Percentiles rank a stretch among this genome's conserved stretches.
phyloP scores from a whole-genome alignment of 2,329 filamentous ascomycete species.

The Fusarium papillatum region DNA sequence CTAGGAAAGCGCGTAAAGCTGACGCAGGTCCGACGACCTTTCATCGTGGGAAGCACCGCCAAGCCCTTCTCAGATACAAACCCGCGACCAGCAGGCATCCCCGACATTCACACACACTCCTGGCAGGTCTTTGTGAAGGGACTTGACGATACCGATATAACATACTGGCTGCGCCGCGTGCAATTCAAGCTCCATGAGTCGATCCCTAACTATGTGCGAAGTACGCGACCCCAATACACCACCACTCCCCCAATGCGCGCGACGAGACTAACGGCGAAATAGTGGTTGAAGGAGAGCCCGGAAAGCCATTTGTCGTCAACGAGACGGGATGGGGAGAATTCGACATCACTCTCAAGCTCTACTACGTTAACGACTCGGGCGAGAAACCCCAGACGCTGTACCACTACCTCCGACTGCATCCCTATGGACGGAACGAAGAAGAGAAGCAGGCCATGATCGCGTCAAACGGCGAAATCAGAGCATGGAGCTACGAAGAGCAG shows the following conservation, averaged over 20 bases:
- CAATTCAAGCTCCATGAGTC: conserved; percentile 99
- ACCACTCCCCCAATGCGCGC: not conserved
- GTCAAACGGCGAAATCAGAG: conserved; percentile 75
- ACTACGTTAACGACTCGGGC: conserved; percentile 87
- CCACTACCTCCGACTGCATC: conserved; percentile 91
- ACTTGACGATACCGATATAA: conserved; percentile 90
- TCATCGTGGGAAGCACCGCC: conserved; percentile 85
- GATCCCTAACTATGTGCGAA: conserved; percentile 91
- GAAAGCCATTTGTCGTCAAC: conserved; percentile 83
- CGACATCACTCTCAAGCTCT: conserved; percentile 94
- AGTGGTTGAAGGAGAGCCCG: conserved; percentile 79
- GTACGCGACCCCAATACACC: conserved; percentile 55
- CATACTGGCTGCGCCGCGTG: conserved; percentile 96
- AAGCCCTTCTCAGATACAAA: conserved; percentile 84
- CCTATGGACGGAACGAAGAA: conserved; percentile 87
- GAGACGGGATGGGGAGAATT: conserved; percentile 99
- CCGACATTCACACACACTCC: conserved; percentile 94
- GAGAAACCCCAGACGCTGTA: conserved; percentile 98
- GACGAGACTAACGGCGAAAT: conserved; percentile 31
- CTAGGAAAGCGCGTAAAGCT: conserved; percentile 75
- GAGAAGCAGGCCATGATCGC: conserved; percentile 72
- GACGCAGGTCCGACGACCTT: conserved; percentile 74
- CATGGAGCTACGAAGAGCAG: conserved; percentile 92
- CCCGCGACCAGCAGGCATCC: conserved; percentile 81
- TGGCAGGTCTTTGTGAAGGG: conserved; percentile 97